Evolutionary conservation across 176 grass and related monocot species (phyloP).

Genomic region (Tuctoria greenei): DNA sequence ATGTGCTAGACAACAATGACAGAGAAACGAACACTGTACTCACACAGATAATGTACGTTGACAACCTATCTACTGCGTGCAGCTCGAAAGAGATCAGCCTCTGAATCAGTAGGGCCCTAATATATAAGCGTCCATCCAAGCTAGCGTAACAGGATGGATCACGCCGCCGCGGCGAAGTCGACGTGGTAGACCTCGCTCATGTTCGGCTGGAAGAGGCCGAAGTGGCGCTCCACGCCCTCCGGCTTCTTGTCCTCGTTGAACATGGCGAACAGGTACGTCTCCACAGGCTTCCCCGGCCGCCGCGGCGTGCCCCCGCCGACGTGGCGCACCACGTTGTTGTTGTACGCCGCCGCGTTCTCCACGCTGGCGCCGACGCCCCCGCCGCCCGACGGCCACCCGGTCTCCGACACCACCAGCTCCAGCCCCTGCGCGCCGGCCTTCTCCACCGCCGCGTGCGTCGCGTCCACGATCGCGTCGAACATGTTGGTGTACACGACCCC

Average conservation of each 20-base stretch:
- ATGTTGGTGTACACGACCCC: constrained; percentile 76
- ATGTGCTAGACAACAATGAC: not conserved
- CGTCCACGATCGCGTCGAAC: constrained; percentile 92
- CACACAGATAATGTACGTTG: not conserved
- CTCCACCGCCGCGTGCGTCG: constrained; percentile 76
- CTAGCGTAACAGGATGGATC: not conserved
- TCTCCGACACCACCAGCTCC: constrained; percentile 87
- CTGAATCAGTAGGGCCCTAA: not conserved
- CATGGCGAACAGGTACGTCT: constrained; percentile 96
- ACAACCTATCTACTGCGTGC: not conserved
- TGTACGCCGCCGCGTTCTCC: constrained; percentile 81
- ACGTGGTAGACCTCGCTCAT: constrained; percentile 89
- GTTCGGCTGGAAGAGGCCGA: constrained; percentile 78
- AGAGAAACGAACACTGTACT: not conserved
- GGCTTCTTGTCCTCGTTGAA: constrained; percentile 96
- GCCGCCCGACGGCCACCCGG: constrained; percentile 89
- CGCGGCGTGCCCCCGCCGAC: constrained; percentile 62
- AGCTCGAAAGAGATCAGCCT: not conserved
- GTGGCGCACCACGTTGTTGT: constrained; percentile 74
- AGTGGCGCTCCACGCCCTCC: constrained; percentile 80
- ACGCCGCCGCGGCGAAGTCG: constrained; percentile 47
- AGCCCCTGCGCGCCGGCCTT: constrained; percentile 53
- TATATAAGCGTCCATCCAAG: not conserved
- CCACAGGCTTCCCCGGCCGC: constrained; percentile 61
- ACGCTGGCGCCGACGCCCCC: constrained; percentile 42